Conservation (phyloP, 2,329 filamentous ascomycete species). For the Epichloe brachyelytri region DNA sequence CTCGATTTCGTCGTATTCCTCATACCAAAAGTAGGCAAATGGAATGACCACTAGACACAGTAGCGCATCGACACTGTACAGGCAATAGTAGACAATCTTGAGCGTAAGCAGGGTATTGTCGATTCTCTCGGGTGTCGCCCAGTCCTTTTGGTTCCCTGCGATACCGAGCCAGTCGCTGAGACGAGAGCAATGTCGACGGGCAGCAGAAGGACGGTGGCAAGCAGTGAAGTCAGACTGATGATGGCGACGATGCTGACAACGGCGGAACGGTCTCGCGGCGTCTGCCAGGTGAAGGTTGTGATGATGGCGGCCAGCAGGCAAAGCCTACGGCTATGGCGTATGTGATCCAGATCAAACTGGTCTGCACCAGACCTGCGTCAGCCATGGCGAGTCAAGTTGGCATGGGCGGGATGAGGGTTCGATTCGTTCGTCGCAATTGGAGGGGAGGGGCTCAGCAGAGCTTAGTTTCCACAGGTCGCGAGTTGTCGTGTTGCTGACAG, state of each 20-base stretch:
- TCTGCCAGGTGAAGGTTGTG: conserved; percentile 87
- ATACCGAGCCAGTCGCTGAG: conserved; percentile 69
- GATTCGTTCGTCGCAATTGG: background rate
- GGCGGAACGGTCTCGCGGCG: conserved; percentile 71
- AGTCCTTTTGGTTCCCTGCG: conserved; percentile 79
- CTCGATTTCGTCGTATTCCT: conserved; percentile 90
- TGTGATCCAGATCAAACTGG: conserved; percentile 85
- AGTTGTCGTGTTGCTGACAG: no score
- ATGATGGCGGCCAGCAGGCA: conserved; percentile 66
- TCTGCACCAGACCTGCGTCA: conserved; percentile 57
- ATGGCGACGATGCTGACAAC: conserved; percentile 76
- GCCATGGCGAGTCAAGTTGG: conserved; percentile 19
- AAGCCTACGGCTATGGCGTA: conserved; percentile 68
- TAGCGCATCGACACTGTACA: conserved; percentile 84
- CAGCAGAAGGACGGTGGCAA: conserved; percentile 83
- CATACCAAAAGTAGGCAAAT: conserved; percentile 96
- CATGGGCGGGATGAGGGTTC: background rate
- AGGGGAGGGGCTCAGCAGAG: background rate
- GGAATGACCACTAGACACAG: conserved; percentile 83
- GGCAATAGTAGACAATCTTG: conserved; percentile 78
- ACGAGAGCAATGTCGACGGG: conserved; percentile 93
- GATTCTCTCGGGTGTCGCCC: conserved; percentile 76
- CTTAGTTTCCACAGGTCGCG: background rate
- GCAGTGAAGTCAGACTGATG: conserved; percentile 70
- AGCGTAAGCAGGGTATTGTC: conserved; percentile 67